Base-by-base conservation (phyloP, 192 early-diverging fungal species). In the Coemansia sp. region DNA sequence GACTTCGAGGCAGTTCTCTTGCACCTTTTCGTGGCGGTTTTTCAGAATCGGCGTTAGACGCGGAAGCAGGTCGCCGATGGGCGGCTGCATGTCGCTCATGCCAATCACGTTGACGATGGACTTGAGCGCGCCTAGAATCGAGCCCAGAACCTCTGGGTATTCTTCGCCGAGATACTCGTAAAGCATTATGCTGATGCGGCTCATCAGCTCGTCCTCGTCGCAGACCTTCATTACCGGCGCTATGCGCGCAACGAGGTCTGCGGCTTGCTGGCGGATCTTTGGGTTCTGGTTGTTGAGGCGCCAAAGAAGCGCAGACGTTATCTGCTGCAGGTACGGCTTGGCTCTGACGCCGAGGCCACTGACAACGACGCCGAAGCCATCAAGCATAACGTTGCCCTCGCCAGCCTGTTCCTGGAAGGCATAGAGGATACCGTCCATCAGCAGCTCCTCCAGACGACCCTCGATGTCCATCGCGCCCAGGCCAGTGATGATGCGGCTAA, bases 131-230 rank as follows among this genome's bases (percentile, higher is more conserved):
- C 91, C 88, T 4, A 99, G 72, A 60, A 99, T 97, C 19, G 91
- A 93, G 60, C 94, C 97, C 52, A 99, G 82, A 0, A 99, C 97
- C 68, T 99, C 97, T 8, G 97, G 97, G 66, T 96, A 99, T 73
- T 99, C 97, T 83, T 99, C 97, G 67, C 97, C 97, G 22, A 99
- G 85, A 69, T 98, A 97, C 75, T 99, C 97, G 75, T 93, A 99
- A 22, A 99, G 76, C 30, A 97, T 87, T n/a, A 91, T 85, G 62
- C 93, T 92, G 48, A 99, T 78, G 60, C 96, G 89, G 7, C 87
- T 86, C 91, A 99, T 93, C 50, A 98, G 71, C 69, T 95, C 91
- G 74, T 97, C 95, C 74, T 97, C 94, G 22, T 92, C 95, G 72
- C 95, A 99, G 0, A 84, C 86, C 63, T 89, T 85, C 95, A 98